Conservation (phyloP, 352 stramenopile genomes). For the Blastocystis sp. region DNA sequence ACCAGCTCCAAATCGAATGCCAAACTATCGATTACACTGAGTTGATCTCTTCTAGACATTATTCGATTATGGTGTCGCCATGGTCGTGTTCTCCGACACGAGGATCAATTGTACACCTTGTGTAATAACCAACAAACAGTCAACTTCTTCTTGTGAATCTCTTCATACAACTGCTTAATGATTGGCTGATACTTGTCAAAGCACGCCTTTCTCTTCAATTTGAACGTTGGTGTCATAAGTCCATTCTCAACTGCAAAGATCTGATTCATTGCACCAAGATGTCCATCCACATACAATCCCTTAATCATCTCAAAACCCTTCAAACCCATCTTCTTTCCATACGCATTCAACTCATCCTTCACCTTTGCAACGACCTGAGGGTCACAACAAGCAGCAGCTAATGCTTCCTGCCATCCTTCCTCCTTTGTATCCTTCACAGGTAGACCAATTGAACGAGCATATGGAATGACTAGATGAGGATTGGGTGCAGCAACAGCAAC, state of each 20-base stretch:
- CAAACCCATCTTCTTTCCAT: constrained; percentile 71
- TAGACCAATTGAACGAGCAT: constrained; percentile 5
- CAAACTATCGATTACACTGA: neutral
- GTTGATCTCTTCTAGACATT: neutral
- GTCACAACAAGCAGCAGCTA: neutral
- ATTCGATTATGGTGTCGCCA: neutral
- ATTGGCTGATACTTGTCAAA: constrained; percentile 69
- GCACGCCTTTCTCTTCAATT: constrained; percentile 72
- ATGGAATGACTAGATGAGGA: constrained; percentile 62
- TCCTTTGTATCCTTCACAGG: constrained; percentile 44
- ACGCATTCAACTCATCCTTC: constrained; percentile 68
- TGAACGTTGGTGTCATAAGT: constrained; percentile 75
- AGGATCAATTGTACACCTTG: too few relatives aligned
- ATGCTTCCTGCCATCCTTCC: constrained; percentile 52
- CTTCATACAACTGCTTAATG: constrained; percentile 71
- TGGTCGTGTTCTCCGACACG: neutral
- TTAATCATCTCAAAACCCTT: constrained; percentile 72
- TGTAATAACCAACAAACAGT: neutral
- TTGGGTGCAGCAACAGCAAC: constrained; percentile 74
- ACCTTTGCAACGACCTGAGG: constrained; percentile 65
- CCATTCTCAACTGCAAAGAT: constrained; percentile 73
- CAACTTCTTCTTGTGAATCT: neutral
- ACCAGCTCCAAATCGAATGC: constrained; percentile 3
- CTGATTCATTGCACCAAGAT: constrained; percentile 63
- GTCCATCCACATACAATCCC: constrained; percentile 70